phyloP scores from a whole-genome alignment of 495 filamentous ascomycete genomes.

The Neurospora sp. region DNA sequence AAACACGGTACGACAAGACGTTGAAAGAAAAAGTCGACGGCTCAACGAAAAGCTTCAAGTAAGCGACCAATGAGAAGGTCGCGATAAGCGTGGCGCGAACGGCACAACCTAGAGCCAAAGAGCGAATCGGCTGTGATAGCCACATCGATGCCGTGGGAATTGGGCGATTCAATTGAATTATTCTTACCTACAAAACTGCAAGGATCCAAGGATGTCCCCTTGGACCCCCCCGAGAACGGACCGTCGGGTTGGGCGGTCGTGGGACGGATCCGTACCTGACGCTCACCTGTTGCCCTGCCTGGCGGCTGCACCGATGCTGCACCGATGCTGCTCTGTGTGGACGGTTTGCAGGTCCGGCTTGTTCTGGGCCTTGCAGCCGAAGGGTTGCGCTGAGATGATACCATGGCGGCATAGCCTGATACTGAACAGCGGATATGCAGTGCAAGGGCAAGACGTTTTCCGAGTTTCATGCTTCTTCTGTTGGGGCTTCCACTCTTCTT shows the following conservation, averaged over 20 bases:
- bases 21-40: background rate
- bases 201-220: background rate
- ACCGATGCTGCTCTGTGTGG: background rate
- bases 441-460: background rate
- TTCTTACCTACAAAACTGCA: constrained; percentile 6
- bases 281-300: background rate
- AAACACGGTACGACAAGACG: background rate
- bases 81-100: constrained; percentile 1
- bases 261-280: background rate
- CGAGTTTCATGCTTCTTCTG: background rate
- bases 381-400: background rate
- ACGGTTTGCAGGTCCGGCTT: background rate
- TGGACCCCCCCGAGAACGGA: background rate
- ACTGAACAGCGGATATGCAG: background rate
- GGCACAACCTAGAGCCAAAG: background rate
- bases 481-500: background rate
- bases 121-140: constrained; percentile 5
- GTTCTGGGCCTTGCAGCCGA: background rate
- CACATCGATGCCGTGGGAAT: background rate
- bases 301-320: background rate
- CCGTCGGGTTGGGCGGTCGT: background rate
- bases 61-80: background rate
- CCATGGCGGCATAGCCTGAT: background rate
- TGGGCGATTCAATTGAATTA: constrained; percentile 9
- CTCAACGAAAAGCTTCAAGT: background rate